A percentile compares a stretch with the other conserved stretches of the same genome.
Conservation (phyloP, 129 eudicot genomes). For the Oenanthe sinensis region DNA sequence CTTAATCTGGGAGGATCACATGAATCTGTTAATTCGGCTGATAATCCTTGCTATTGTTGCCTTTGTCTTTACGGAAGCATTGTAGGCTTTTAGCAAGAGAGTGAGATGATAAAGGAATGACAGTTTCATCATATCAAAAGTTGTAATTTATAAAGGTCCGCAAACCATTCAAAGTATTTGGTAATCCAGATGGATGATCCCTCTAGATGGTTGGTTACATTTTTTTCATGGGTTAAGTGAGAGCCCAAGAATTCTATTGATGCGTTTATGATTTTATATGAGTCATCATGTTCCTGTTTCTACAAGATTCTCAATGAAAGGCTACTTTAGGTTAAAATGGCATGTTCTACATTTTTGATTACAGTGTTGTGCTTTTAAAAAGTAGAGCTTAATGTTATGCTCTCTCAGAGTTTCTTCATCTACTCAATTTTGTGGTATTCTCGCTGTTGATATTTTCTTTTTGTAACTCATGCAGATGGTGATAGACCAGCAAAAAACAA, state of each 20-base stretch:
- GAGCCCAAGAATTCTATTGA: not conserved
- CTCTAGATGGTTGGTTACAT: not conserved
- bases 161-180: not conserved
- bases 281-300: not conserved
- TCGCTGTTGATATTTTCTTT: not conserved
- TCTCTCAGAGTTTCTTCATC: not conserved
- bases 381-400: not conserved
- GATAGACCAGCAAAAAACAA: conserved; percentile 47
- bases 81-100: not conserved
- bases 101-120: not conserved
- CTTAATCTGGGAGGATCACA: not conserved
- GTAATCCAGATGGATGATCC: not conserved
- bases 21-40: not conserved
- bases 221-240: not conserved
- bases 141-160: not conserved
- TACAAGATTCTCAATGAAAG: not conserved
- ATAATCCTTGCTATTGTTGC: not conserved
- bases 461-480: conserved; percentile 39
- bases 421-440: not conserved
- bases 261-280: not conserved
- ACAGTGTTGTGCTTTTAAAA: not conserved
- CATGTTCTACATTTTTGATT: not conserved
- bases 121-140: not conserved
- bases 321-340: not conserved
- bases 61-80: not conserved